phyloP scores from a whole-genome alignment of 495 filamentous ascomycete species.

The Tricharina praecox region DNA sequence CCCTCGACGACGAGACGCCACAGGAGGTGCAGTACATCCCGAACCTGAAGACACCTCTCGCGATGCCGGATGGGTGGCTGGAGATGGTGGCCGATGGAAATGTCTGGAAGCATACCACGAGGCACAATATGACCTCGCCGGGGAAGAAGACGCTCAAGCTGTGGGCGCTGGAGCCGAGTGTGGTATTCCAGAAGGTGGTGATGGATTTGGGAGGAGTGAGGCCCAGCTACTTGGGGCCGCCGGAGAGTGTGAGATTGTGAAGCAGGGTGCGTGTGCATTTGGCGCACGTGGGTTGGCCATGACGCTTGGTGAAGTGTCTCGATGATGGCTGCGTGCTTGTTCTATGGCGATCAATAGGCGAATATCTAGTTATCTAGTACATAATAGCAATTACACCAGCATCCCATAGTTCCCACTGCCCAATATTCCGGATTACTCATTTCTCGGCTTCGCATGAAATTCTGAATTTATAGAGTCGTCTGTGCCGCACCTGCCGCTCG shows the following conservation, averaged over 20 bases:
- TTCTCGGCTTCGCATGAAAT: no score
- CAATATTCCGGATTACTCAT: no score
- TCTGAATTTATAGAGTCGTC: no score
- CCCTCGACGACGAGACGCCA: slow-evolving; percentile 33
- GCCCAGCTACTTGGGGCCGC: slow-evolving; percentile 49
- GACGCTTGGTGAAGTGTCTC: no score
- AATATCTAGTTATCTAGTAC: no score
- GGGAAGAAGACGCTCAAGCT: slow-evolving; percentile 44
- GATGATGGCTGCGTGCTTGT: no score
- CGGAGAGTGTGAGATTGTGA: slow-evolving; percentile 41
- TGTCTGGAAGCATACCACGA: slow-evolving; percentile 44
- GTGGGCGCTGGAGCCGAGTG: slow-evolving; percentile 44
- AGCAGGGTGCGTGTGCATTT: no score
- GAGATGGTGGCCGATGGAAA: slow-evolving; percentile 36
- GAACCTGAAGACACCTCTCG: slow-evolving; percentile 29
- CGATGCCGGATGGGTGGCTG: slow-evolving; percentile 41
- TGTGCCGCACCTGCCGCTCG: no score
- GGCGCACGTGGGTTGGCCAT: no score
- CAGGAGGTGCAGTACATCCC: slow-evolving; percentile 38
- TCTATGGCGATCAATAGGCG: no score
- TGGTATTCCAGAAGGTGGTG: slow-evolving; percentile 54
- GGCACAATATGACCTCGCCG: slow-evolving; percentile 31
- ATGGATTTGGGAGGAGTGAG: slow-evolving; percentile 52
- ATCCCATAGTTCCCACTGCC: no score
- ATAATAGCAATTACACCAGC: no score